Percentiles rank a stretch among this genome's conserved stretches.
phyloP scores from a whole-genome alignment of 1,139 yeast genomes.

The Kurtzmaniella quercitrusa region DNA sequence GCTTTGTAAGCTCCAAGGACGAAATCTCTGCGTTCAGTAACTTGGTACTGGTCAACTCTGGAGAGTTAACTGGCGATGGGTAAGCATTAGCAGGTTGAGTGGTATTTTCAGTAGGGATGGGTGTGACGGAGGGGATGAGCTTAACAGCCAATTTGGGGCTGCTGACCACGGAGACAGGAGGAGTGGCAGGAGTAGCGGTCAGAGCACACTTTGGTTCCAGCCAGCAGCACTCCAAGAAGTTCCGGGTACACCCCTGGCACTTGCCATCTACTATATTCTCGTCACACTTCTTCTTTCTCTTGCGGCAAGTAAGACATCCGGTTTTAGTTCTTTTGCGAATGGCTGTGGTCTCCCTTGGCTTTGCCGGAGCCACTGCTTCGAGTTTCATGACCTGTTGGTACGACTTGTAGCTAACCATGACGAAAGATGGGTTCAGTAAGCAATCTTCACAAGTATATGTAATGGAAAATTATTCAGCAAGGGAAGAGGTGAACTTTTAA shows the following conservation, averaged over 20 bases:
- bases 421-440: neutral
- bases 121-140: neutral
- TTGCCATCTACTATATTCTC: constrained; percentile 41
- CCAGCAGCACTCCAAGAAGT: constrained; percentile 46
- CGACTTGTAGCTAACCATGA: constrained; percentile 22
- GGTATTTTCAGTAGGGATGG: neutral
- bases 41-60: constrained; percentile 3
- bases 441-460: neutral
- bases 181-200: constrained; percentile 7
- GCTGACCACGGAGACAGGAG: constrained; percentile 6
- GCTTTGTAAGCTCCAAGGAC: constrained; percentile 8
- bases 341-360: constrained; percentile 12
- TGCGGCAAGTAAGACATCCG: constrained; percentile 43
- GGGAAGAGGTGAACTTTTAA: neutral
- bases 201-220: constrained; percentile 19
- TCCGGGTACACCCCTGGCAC: constrained; percentile 46
- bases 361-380: constrained; percentile 10
- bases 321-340: constrained; percentile 36
- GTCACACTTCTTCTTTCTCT: constrained; percentile 46
- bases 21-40: constrained; percentile 7
- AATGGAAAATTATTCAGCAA: neutral
- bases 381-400: constrained; percentile 40
- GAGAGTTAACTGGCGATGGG: constrained; percentile 7
- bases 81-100: constrained; percentile 2
- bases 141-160: constrained; percentile 5